A percentile compares a stretch with the other conserved stretches of the same genome.
phyloP scores from a whole-genome alignment of 441 rosid genomes.

The Euphorbia schlechtendalii region DNA sequence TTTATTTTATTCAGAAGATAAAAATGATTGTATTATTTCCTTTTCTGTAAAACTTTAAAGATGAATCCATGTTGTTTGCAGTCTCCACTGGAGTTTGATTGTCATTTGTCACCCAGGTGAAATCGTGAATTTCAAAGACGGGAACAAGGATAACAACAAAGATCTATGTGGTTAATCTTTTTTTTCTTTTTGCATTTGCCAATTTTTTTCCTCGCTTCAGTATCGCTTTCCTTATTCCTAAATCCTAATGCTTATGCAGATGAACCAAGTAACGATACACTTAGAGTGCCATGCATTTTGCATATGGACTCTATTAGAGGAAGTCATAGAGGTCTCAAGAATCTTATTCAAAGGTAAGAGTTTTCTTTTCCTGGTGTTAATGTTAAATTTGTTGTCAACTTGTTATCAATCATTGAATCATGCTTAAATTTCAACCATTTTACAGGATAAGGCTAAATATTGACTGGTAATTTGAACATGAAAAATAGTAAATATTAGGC shows the following conservation, averaged over 20 bases:
- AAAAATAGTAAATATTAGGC: no score
- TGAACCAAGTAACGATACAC: conserved; percentile 30
- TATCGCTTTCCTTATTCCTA: conserved; percentile 6
- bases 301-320: conserved; percentile 89
- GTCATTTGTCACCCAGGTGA: conserved; percentile 81
- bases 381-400: background rate
- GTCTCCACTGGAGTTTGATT: conserved; percentile 87
- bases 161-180: conserved; percentile 11
- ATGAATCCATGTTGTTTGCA: conserved; percentile 31
- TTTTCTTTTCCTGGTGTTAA: background rate
- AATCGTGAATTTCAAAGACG: conserved; percentile 43
- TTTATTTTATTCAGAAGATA: background rate
- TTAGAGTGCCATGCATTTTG: conserved; percentile 64
- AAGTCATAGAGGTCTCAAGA: conserved; percentile 68
- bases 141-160: conserved; percentile 11
- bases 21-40: conserved; percentile 5
- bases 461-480: no score
- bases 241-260: conserved; percentile 26
- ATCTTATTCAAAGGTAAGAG: conserved; percentile 60
- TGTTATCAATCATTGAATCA: background rate
- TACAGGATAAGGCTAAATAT: no score
- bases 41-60: conserved; percentile 16
- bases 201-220: conserved; percentile 9
- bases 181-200: conserved; percentile 6
- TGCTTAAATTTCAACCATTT: background rate